Base-by-base conservation (phyloP, 495 filamentous ascomycete species). In the Xeromyces bisporus region DNA sequence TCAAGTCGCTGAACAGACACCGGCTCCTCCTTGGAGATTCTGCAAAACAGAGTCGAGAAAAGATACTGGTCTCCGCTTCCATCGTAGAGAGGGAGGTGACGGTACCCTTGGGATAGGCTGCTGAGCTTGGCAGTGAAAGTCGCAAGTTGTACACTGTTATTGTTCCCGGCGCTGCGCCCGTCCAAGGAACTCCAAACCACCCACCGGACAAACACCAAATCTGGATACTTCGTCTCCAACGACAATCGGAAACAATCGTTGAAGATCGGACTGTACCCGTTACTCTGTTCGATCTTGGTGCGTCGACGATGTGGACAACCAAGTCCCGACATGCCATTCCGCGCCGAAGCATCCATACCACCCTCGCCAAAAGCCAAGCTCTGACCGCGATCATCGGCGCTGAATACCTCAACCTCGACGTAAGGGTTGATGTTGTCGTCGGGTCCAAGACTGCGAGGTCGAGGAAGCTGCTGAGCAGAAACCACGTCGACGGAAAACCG, bases 31-130 rank as follows among this genome's bases (percentile, higher is more conserved):
- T 75, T 83, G 33, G 72, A 70, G 51, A 96, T 80, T 35, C 70
- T 71, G 52, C 83, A 89, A 55, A 97, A 93, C 20, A 97, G 58
- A 0, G 81, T 91, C n/a, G 89, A 92, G 52, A 91, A 91, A 14
- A 92, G 62, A 48, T 84, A 94, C 38, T 80, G 81, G 33, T 94
- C 84, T 31, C 87, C 89, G 34, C 81, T 78, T 26, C 67, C 64
- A 51, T 93, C 80, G 43, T 75, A 76, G n/a, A 97, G 64, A n/a
- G 87, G 89, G 23, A 97, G 66, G 40, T 93, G 91, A 29, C 87
- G 87, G 44, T 91, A 97, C n/a, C 89, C 89, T 51, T 92, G 75
- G 42, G 86, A 82, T 15, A 97, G 64, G 38, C 73, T 84, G 57
- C 61, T 77, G 26, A 97, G 72, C 55, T 94, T 96, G 24, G 80